Conservation (phyloP, 371 early-diverging fungal genomes). For the Catenaria anguillulae region DNA sequence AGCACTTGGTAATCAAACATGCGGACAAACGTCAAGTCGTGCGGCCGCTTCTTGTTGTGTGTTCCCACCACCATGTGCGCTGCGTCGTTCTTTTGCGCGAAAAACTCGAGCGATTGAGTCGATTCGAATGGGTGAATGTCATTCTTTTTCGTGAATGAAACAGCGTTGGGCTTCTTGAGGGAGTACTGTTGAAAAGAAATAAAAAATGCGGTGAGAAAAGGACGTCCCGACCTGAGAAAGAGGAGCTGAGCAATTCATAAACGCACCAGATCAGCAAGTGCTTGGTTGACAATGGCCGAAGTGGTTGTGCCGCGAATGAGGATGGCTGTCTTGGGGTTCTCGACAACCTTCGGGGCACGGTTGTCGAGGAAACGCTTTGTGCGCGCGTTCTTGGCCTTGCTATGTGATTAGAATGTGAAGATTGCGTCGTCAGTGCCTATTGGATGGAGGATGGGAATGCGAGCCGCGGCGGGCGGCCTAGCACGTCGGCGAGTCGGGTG, state of each 20-base stretch:
- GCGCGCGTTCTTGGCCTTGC: constrained; percentile 66
- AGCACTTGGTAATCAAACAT: constrained; percentile 82
- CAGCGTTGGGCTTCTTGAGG: constrained; percentile 76
- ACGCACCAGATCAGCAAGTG: constrained; percentile 80
- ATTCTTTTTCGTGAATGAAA: constrained; percentile 83
- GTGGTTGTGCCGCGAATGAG: constrained; percentile 80
- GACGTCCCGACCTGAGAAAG: neutral
- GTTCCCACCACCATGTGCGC: constrained; percentile 73
- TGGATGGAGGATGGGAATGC: too few relatives aligned
- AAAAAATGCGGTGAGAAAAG: neutral
- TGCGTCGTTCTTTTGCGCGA: constrained; percentile 85
- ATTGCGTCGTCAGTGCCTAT: too few relatives aligned
- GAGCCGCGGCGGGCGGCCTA: too few relatives aligned
- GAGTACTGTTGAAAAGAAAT: constrained; percentile 38
- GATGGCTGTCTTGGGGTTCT: constrained; percentile 78
- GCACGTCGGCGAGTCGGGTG: too few relatives aligned
- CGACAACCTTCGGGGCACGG: constrained; percentile 75
- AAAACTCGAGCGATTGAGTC: constrained; percentile 74
- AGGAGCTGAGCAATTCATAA: too few relatives aligned
- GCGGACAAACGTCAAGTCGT: constrained; percentile 76
- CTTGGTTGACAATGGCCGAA: constrained; percentile 61
- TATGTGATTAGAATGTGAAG: neutral
- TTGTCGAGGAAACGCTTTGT: constrained; percentile 69
- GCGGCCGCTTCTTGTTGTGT: constrained; percentile 92
- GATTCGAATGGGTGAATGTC: constrained; percentile 93